phyloP scores from a whole-genome alignment of 2,329 filamentous ascomycete genomes.

The Colletotrichum tamarilloi region DNA sequence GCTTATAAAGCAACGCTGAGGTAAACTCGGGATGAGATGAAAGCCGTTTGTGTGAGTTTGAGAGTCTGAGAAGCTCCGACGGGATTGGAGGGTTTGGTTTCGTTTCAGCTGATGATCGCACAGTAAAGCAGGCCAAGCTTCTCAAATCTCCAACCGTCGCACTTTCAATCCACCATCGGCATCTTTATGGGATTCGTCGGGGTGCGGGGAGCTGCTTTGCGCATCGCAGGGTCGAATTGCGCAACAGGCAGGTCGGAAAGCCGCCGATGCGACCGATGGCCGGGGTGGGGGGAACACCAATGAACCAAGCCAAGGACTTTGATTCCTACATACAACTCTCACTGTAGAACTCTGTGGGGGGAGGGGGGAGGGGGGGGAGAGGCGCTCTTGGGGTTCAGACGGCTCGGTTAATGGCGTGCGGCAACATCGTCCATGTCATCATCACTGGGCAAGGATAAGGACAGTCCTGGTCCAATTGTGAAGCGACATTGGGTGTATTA shows the following conservation, averaged over 20 bases:
- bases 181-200: neutral
- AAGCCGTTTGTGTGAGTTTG: neutral
- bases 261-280: constrained; percentile 20
- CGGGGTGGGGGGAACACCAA: neutral
- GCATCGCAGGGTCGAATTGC: constrained; percentile 31
- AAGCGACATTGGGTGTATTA: neutral
- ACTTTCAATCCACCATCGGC: neutral
- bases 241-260: constrained; percentile 32
- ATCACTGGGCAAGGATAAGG: neutral
- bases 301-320: too few species aligned
- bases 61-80: neutral
- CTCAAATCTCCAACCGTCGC: neutral
- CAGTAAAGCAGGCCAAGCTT: neutral
- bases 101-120: constrained; percentile 8
- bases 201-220: constrained; percentile 22
- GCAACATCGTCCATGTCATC: neutral
- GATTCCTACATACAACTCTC: too few species aligned
- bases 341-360: neutral
- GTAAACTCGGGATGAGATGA: neutral
- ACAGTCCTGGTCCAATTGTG: neutral
- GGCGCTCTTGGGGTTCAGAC: neutral
- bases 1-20: neutral
- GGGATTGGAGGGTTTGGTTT: neutral
- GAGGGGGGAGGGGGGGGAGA: neutral
- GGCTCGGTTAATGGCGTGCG: constrained; percentile 7